Base-by-base conservation (phyloP, 2,329 filamentous ascomycete genomes). In the Monosporascus cannonballus region DNA sequence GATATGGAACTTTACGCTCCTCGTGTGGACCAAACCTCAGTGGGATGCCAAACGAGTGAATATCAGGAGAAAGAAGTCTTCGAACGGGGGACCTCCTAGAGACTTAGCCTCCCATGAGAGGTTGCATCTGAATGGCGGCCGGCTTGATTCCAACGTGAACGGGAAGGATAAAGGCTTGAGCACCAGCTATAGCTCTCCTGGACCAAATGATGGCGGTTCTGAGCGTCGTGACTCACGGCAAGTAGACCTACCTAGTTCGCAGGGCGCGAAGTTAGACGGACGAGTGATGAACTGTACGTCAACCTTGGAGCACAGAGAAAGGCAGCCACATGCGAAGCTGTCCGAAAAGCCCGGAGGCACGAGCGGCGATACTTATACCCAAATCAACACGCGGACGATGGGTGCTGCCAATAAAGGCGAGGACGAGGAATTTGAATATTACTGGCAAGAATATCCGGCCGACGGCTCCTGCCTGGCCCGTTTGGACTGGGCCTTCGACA, bases 401-500 rank as follows among this genome's bases (percentile, higher is more conserved):
- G 14, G 14, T 11, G 42, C 14, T 27, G 14, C 42, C 7, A 24
- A 25, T n/a, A 27, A 22, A 5, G 20, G 22, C 20, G 53, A 46
- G 2, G 58, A 64, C 0, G 61, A 70, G 18, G 66, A 69, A 5
- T 69, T 70, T 46, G 74, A 80, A 53, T 84, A 84, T 52, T 76
- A 78, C 60, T 86, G 83, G 83, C 76, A 86, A 62, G 67, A 74
- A 1, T 86, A 78, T 57, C 83, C 83, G 0, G 71, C 72, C 4
- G 64, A 76, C 3, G 76, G 67, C 1, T 64, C 77, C 0, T 76
- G 83, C 46, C 49, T 62, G 24, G 66, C 76, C 41, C 75, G 83
- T 11, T 64, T 85, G 7, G 69, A 69, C 57, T 86, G 83, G 83
- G 69, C 75, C 1, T 61, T 74, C 17, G 82, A 85, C 57, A 70